phyloP scores from a whole-genome alignment of 768 basidiomycete species.

The Rhizopogon sp. region DNA sequence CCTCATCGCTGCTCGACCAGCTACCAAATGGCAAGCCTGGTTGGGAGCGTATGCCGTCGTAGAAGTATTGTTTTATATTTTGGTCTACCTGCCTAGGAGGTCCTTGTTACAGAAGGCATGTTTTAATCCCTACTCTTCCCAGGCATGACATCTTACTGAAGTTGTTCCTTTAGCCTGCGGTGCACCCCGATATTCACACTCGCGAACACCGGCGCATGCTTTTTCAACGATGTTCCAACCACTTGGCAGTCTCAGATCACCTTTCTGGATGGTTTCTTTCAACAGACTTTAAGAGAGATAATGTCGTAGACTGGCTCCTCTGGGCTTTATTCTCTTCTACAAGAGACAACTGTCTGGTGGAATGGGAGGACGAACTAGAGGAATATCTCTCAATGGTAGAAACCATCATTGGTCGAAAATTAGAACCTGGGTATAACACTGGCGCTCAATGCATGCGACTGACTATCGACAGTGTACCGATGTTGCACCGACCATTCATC shows the following conservation, averaged over 20 bases:
- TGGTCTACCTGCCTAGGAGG: slow-evolving; percentile 45
- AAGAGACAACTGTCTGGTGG: slow-evolving; percentile 22
- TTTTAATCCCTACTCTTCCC: neutral
- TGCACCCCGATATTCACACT: slow-evolving; percentile 31
- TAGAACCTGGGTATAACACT: slow-evolving; percentile 36
- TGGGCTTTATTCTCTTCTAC: slow-evolving; percentile 56
- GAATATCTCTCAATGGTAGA: slow-evolving; percentile 41
- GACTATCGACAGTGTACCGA: slow-evolving; percentile 52
- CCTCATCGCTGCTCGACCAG: slow-evolving; percentile 8
- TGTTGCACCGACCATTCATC: slow-evolving; percentile 52
- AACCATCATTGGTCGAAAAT: slow-evolving; percentile 30
- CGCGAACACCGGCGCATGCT: slow-evolving; percentile 40
- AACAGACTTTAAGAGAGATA: slow-evolving; percentile 35
- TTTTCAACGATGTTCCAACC: slow-evolving; percentile 41
- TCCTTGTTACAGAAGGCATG: slow-evolving; percentile 40
- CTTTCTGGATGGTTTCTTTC: slow-evolving; percentile 53
- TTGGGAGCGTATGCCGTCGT: slow-evolving; percentile 29
- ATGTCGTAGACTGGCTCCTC: slow-evolving; percentile 56
- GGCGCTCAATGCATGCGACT: slow-evolving; percentile 42
- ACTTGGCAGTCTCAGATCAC: slow-evolving; percentile 18
- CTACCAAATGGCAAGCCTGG: slow-evolving; percentile 4
- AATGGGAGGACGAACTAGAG: slow-evolving; percentile 48
- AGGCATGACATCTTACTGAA: neutral
- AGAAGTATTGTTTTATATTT: slow-evolving; percentile 46
- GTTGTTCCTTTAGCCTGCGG: slow-evolving; percentile 20